phyloP scores from a whole-genome alignment of 345 rosid genomes.

The Iberis pinnata region DNA sequence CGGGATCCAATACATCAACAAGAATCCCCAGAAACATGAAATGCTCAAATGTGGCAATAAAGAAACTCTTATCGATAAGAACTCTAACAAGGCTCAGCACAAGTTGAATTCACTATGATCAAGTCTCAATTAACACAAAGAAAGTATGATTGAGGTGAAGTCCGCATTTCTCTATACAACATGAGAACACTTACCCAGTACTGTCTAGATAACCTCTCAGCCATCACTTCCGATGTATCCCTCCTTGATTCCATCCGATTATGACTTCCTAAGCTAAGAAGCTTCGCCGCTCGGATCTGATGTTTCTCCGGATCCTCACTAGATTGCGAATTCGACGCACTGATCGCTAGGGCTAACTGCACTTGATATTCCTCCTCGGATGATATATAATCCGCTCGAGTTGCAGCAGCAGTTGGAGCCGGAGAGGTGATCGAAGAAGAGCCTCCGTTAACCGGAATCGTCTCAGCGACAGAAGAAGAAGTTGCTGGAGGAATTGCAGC shows the following conservation, averaged over 20 bases:
- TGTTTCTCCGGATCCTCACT: conserved; percentile 66
- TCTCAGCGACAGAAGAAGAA: conserved; percentile 34
- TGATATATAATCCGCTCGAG: conserved; percentile 50
- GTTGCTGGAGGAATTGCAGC: conserved; percentile 36
- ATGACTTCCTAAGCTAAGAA: conserved; percentile 59
- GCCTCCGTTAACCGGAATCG: conserved; percentile 15
- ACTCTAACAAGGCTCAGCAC: no score
- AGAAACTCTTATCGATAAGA: no score
- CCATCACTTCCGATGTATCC: conserved; percentile 51
- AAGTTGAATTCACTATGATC: background rate
- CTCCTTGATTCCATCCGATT: conserved; percentile 46
- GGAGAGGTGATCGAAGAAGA: conserved; percentile 26
- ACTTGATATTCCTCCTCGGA: conserved; percentile 97
- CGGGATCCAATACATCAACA: no score
- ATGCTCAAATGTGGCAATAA: no score
- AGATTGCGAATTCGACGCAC: conserved; percentile 78
- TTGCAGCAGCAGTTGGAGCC: conserved; percentile 20
- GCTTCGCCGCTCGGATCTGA: conserved; percentile 85
- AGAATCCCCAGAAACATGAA: no score
- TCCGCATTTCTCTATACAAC: no score
- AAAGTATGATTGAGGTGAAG: background rate
- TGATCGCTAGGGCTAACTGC: conserved; percentile 91
- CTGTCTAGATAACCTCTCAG: conserved; percentile 72
- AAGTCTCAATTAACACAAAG: background rate
- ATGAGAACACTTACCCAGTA: conserved; percentile 72